phyloP scores from a whole-genome alignment of 2,329 filamentous ascomycete genomes.

The Botrytis cinerea region DNA sequence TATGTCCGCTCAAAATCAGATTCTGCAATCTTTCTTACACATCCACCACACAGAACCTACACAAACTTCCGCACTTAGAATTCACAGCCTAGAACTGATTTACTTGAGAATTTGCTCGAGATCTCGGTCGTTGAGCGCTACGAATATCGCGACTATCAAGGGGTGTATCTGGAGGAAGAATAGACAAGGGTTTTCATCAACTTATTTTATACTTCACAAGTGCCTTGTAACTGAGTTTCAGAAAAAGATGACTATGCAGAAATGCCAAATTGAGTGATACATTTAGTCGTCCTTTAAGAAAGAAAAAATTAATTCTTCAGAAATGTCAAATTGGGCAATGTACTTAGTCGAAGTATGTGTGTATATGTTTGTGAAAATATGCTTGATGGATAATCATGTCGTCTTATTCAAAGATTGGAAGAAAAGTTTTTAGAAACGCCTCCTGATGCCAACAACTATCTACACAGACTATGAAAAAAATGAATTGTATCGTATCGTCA shows the following conservation, averaged over 20 bases:
- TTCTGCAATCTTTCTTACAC: no score
- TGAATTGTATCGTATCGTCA: conserved; percentile 1
- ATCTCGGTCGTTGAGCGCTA: not conserved
- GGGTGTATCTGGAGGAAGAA: not conserved
- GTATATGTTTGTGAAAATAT: not conserved
- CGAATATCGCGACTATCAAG: not conserved
- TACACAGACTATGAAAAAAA: not conserved
- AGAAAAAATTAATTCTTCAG: no score
- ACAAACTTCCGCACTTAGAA: no score
- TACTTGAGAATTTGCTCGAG: not conserved
- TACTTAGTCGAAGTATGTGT: not conserved
- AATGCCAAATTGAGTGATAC: not conserved
- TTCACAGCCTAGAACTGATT: not conserved
- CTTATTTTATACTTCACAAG: not conserved
- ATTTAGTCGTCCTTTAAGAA: not conserved
- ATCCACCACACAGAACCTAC: no score
- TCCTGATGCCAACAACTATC: not conserved
- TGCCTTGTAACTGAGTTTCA: not conserved
- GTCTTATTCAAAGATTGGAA: not conserved
- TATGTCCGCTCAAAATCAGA: no score
- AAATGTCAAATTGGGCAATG: not conserved
- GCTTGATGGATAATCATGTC: not conserved
- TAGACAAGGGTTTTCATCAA: not conserved
- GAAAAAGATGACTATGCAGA: not conserved
- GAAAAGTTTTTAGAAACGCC: not conserved